Base-by-base conservation (phyloP, 164 flowering plant genomes). In the Dillenia turbinata region DNA sequence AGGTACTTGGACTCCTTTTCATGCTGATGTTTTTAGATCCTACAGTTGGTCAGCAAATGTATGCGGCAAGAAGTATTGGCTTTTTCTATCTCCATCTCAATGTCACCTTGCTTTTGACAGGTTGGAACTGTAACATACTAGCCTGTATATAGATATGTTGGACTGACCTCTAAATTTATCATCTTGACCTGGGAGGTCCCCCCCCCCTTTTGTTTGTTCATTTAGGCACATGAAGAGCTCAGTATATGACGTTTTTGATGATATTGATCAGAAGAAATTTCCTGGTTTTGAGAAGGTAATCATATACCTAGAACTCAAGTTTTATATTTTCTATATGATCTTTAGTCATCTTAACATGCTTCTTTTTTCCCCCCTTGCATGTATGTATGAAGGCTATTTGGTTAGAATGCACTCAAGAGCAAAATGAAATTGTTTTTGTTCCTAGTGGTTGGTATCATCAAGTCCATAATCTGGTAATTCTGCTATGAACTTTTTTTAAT, bases 1-100 rank as follows among this genome's bases (percentile, higher is more conserved):
- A 94, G 99, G 99, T 65, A 83, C 99, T 63, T 94, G 99, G 99
- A 94, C 99, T 60, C 97, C 99, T 68, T 83, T 94, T 56, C 99
- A 94, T 80, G 99, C 97, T 66, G 99, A 94, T 79, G 99, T 94
- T 66, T 94, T 94, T 71, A 79, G 92, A 74, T 94, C 99, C 12
- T 89, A 89, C 69, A 94, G 97, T 75, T 91, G 97, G 99, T 94
- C 99, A 47, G 97, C 99, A 56, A 94, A 94, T 74, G 87, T 91
- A 13, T 91, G 97, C 74, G 99, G 99, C 59, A 79, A 68, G 83
- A 94, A 94, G 73, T 66, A 71, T 52, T 91, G 99, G 99, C 76
- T 77, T 75, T 84, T 94, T 70, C 73, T 91, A 53, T 69, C 96
- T 64, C 96, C 99, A 65, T 75, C 79, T 60, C 99, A 91, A 59